Evolutionary conservation across 805 yeast species (phyloP), one percentile per base, ranked within the genome.

Genomic region (Candida tammaniensis): DNA sequence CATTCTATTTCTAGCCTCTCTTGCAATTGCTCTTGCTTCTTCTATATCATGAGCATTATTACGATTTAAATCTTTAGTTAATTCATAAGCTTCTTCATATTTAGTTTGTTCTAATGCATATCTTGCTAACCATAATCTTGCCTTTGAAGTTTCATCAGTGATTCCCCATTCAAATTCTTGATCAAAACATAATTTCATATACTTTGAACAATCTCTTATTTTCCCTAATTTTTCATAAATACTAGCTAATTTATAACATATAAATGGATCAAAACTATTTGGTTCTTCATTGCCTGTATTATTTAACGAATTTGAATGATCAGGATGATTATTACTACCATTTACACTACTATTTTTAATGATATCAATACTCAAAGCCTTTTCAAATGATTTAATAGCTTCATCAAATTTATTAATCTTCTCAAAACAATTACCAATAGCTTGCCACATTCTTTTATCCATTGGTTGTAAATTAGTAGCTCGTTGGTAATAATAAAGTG

Each of bases 391-490:
- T 51, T 81, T 83, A 17, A 88, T 73, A 0, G 97, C 80, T 43
- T 89, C 95, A 10, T 69, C 72, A 17, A 64, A 59, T 40, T 86
- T 82, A 16, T 76, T 77, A 23, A 88, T 70, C 50, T 85, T 85
- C 46, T 86, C 93, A 57, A 80, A 89, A 57, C 97, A 87, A 48
- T 82, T 80, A 0, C 89, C 98, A 27, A 91, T 70, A 0, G 98
- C 97, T 46, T 81, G 86, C 99, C 99, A 93, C 86, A 91, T 88
- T 46, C 98, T 68, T 49, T 83, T 81, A 52, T 93, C 99, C 28
- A 78, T 59, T 1, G 97, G 97, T 49, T 85, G 88, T 45, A 93
- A 66, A 9, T 88, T 75, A 33, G 96, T 82, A 0, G 98, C 96
- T 31, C 82, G 72, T 59, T 93, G 96, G 55, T 87, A 93, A 56